These are phyloP conservation scores for Alternaria sp. DNA, from an alignment of 2,329 filamentous ascomycete species.

Conservation along the genomic window DNA sequence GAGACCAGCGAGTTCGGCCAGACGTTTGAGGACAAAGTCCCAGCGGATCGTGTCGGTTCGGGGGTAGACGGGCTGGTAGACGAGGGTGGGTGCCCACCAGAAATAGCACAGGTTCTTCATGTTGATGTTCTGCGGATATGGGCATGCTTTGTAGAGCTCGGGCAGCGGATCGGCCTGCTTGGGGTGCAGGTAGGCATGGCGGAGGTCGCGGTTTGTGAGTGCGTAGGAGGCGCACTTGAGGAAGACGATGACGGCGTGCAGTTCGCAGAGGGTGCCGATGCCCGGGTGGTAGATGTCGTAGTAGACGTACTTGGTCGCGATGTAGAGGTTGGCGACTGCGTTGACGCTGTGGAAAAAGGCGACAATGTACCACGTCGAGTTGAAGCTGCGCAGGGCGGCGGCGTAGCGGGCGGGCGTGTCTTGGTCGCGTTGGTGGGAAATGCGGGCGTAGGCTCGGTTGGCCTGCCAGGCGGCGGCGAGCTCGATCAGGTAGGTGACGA, in stretches of 20 bases:
- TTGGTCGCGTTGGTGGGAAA: constrained; percentile 52
- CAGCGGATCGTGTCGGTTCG: constrained; percentile 82
- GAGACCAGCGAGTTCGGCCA: constrained; percentile 77
- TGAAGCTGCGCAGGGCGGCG: constrained; percentile 68
- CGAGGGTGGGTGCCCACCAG: constrained; percentile 95
- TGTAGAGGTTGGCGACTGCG: constrained; percentile 77
- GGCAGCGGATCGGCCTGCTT: constrained; percentile 74
- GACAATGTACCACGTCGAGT: constrained; percentile 78
- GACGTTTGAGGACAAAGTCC: constrained; percentile 83
- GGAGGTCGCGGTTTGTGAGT: constrained; percentile 93
- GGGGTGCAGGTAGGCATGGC: constrained; percentile 86
- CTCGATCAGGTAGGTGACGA: constrained; percentile 91
- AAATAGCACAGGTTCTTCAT: constrained; percentile 89
- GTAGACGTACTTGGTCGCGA: constrained; percentile 87
- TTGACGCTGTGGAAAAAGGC: constrained; percentile 84
- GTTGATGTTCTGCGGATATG: constrained; percentile 91
- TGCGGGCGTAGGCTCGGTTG: constrained; percentile 67
- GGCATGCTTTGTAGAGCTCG: constrained; percentile 79
- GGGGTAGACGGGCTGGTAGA: constrained; percentile 97
- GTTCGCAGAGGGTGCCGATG: constrained; percentile 87
- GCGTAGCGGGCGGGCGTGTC: constrained; percentile 63
- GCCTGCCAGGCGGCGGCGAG: constrained; percentile 81
- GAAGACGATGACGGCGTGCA: constrained; percentile 95
- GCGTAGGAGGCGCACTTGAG: constrained; percentile 96
- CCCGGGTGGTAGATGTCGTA: constrained; percentile 90